Evolutionary conservation across 1,139 yeast species (phyloP).

Genomic region (Candida sp.): DNA sequence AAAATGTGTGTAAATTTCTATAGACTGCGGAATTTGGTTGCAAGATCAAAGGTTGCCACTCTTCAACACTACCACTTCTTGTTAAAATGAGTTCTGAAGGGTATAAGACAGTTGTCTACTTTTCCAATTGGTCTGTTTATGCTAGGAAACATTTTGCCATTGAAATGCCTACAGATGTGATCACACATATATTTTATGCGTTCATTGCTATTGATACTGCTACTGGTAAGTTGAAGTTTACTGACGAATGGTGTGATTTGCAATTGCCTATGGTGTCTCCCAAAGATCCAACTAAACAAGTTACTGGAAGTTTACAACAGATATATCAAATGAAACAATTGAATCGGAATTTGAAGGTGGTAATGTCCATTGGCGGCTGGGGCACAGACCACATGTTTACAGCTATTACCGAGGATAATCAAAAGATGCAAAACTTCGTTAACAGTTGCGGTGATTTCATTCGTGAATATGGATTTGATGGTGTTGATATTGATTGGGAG

Average conservation of each 20-base stretch:
- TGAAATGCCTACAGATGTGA: constrained; percentile 54
- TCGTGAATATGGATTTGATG: constrained; percentile 68
- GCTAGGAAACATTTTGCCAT: constrained; percentile 57
- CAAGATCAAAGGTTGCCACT: too few relatives aligned
- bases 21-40: background rate
- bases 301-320: constrained; percentile 55
- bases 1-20: background rate
- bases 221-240: constrained; percentile 51
- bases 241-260: constrained; percentile 71
- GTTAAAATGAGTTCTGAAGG: background rate
- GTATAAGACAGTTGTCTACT: constrained; percentile 30
- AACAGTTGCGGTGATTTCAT: constrained; percentile 46
- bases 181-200: constrained; percentile 77
- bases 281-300: constrained; percentile 12
- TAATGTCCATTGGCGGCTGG: constrained; percentile 91
- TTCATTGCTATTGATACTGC: constrained; percentile 57
- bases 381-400: constrained; percentile 56
- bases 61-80: background rate
- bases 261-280: constrained; percentile 37
- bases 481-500: constrained; percentile 96
- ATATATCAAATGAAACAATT: constrained; percentile 46
- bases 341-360: constrained; percentile 51
- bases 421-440: constrained; percentile 46
- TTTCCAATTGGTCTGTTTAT: constrained; percentile 72
- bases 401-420: constrained; percentile 34